Evolutionary conservation across 495 filamentous ascomycete genomes (phyloP).

Genomic region (Bacidia rubella): DNA sequence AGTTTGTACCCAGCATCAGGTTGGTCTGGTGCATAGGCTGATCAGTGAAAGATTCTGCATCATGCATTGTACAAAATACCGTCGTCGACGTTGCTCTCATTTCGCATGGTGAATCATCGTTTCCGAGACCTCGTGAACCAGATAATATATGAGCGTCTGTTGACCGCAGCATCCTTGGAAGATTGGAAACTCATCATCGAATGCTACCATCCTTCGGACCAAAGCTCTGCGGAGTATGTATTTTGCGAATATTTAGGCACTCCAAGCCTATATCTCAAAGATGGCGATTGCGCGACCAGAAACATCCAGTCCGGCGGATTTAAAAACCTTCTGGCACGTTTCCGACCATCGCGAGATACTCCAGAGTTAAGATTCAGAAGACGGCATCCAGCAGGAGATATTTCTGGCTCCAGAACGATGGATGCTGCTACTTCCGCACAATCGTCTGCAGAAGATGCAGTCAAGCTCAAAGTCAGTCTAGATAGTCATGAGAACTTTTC

Average conservation of each 20-base stretch:
- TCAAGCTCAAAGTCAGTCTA: conserved; percentile 47
- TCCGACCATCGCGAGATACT: conserved; percentile 41
- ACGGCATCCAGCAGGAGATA: conserved; percentile 27
- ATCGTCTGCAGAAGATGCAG: conserved; percentile 22
- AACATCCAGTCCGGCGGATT: conserved; percentile 21
- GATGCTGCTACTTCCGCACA: conserved; percentile 10
- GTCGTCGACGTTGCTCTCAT: conserved; percentile 44
- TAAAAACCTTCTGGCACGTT: conserved; percentile 40
- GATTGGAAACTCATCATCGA: conserved; percentile 59
- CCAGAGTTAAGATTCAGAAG: conserved; percentile 27
- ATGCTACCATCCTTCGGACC: conserved; percentile 62
- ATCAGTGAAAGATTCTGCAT: conserved; percentile 46
- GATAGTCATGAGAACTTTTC: conserved; percentile 57
- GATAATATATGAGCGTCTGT: conserved; percentile 51
- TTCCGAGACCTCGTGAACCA: conserved; percentile 55
- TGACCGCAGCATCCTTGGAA: conserved; percentile 38
- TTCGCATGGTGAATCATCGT: conserved; percentile 47
- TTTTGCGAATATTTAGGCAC: conserved; percentile 57
- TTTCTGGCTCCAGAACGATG: conserved; percentile 27
- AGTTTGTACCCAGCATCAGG: conserved; percentile 1
- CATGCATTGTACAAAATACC: conserved; percentile 47
- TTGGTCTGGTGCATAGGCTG: background rate
- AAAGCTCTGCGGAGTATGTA: conserved; percentile 51
- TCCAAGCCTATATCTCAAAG: conserved; percentile 30
- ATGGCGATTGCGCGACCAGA: conserved; percentile 22